A percentile compares a stretch with the other conserved stretches of the same genome.
These are phyloP conservation scores for Saturnispora kantuleensis DNA, from an alignment of 805 yeast genomes.

Conservation along the genomic window DNA sequence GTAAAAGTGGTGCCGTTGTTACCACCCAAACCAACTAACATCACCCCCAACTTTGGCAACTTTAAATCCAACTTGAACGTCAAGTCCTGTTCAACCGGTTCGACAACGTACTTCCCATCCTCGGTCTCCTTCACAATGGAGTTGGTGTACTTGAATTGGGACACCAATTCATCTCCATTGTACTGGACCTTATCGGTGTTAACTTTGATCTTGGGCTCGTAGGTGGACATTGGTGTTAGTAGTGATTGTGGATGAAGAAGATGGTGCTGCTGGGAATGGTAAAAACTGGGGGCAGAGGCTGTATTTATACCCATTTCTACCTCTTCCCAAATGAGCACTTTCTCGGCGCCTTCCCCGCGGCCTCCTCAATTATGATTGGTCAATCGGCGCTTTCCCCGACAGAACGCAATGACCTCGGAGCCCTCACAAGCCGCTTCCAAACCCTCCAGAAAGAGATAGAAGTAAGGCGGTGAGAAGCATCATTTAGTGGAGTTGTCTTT, in stretches of 20 bases:
- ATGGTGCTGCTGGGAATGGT: not conserved
- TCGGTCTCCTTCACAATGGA: slow-evolving; percentile 50
- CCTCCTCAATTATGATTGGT: slow-evolving; percentile 4
- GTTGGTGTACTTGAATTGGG: slow-evolving; percentile 64
- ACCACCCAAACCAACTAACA: slow-evolving; percentile 94
- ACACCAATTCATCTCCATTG: slow-evolving; percentile 41
- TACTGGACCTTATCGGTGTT: slow-evolving; percentile 42
- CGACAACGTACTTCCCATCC: slow-evolving; percentile 55
- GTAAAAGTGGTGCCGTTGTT: slow-evolving; percentile 91
- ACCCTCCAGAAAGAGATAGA: too few species aligned
- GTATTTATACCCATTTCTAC: not conserved
- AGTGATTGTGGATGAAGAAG: not conserved
- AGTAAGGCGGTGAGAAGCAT: too few species aligned
- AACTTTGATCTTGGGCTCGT: slow-evolving; percentile 40
- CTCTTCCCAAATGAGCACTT: not conserved
- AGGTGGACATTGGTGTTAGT: slow-evolving; percentile 10
- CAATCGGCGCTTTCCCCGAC: slow-evolving; percentile 1
- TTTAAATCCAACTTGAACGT: slow-evolving; percentile 78
- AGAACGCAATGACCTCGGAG: not conserved
- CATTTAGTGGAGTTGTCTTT: too few species aligned
- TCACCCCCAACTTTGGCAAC: slow-evolving; percentile 76
- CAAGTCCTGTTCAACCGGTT: slow-evolving; percentile 63
- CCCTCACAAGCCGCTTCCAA: not conserved
- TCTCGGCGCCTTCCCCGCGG: slow-evolving; percentile 6
- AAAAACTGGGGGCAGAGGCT: not conserved